Evolutionary conservation across 129 eudicot genomes (phyloP).

Genomic region (Helianthus tuberosus): DNA sequence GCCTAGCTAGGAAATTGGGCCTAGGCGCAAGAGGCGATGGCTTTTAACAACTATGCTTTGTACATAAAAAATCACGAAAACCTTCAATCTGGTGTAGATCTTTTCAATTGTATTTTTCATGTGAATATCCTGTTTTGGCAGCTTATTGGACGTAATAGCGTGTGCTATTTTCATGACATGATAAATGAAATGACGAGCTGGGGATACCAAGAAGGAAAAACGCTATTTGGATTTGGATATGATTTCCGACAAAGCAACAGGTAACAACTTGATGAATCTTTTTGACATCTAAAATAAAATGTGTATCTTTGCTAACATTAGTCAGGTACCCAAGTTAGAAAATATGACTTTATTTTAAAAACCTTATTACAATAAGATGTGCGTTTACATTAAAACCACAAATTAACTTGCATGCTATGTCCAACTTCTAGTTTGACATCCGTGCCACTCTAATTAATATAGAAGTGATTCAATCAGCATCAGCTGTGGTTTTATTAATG

Average conservation of each 20-base stretch:
- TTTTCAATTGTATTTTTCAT: conserved; percentile 2
- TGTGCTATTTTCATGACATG: conserved; percentile 96
- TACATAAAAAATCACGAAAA: neutral
- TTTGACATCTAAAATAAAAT: neutral
- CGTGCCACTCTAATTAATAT: neutral
- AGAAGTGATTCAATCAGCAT: neutral
- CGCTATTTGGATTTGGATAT: conserved; percentile 97
- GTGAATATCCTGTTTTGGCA: conserved; percentile 34
- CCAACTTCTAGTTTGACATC: neutral
- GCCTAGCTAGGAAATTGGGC: too few species aligned
- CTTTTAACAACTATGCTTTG: too few species aligned
- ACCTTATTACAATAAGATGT: too few species aligned
- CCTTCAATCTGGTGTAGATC: neutral
- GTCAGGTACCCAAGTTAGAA: neutral
- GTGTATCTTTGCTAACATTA: neutral
- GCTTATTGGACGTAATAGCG: conserved; percentile 76
- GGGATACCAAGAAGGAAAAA: conserved; percentile 97
- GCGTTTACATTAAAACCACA: too few species aligned
- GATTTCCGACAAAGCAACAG: conserved; percentile 99
- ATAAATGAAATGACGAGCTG: conserved; percentile 82
- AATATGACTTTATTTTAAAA: too few species aligned
- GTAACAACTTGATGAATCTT: conserved; percentile 38
- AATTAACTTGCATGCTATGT: conserved; percentile 15
- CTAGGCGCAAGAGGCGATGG: too few species aligned
- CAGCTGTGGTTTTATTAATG: neutral